Conservation (phyloP, 768 basidiomycete genomes). For the Leucocoprinus birnbaumii region DNA sequence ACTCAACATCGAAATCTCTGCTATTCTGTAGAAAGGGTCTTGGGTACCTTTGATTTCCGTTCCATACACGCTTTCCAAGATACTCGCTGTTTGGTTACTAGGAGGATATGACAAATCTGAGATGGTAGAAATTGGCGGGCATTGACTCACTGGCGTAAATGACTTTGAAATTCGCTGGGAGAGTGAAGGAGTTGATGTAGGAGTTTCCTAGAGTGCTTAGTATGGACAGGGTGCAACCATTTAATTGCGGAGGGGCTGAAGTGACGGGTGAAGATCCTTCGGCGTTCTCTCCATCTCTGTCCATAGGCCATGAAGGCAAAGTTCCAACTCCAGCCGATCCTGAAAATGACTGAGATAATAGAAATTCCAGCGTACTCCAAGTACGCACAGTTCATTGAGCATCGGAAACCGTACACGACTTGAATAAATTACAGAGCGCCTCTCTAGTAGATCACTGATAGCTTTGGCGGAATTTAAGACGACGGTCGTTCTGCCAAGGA, state of each 20-base stretch:
- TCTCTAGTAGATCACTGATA: slow-evolving; percentile 4
- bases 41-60: slow-evolving; percentile 25
- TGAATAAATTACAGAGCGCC: slow-evolving; percentile 30
- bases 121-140: too few relatives aligned
- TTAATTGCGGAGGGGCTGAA: slow-evolving; percentile 19
- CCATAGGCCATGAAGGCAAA: background rate
- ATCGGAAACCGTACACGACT: slow-evolving; percentile 16
- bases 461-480: slow-evolving; percentile 2
- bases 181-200: background rate
- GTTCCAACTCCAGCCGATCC: slow-evolving; percentile 6
- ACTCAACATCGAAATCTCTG: slow-evolving; percentile 23
- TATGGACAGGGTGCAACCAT: slow-evolving; percentile 32
- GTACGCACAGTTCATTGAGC: slow-evolving; percentile 12
- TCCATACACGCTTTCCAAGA: slow-evolving; percentile 41
- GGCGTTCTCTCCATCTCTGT: slow-evolving; percentile 5
- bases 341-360: background rate
- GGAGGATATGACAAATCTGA: background rate
- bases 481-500: background rate
- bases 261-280: slow-evolving; percentile 3
- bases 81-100: background rate
- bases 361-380: background rate
- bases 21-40: slow-evolving; percentile 24
- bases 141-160: slow-evolving; percentile 3
- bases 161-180: background rate
- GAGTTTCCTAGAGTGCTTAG: background rate